Percentiles rank a stretch among this genome's conserved stretches.
phyloP scores from a whole-genome alignment of 768 basidiomycete genomes.

The Saitozyma sp. region DNA sequence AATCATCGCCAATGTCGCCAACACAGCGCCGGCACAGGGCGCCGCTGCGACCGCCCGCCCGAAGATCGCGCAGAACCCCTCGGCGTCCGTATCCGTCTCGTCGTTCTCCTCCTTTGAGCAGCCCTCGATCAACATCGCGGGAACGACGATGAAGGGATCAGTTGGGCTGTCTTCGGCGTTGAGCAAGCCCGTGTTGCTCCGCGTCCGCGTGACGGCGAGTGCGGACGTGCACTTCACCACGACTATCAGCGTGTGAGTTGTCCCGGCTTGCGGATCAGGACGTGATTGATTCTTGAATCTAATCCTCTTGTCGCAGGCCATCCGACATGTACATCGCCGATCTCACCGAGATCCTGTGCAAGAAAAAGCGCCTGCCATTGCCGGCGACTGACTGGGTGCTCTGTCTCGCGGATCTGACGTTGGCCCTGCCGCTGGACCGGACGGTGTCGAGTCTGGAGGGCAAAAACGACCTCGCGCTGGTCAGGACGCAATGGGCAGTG shows the following conservation, averaged over 20 bases:
- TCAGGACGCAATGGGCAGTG: slow-evolving; percentile 73
- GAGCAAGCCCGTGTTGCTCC: slow-evolving; percentile 68
- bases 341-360: slow-evolving; percentile 67
- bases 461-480: slow-evolving; percentile 75
- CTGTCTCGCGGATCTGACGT: slow-evolving; percentile 50
- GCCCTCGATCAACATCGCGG: slow-evolving; percentile 54
- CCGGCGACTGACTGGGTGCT: slow-evolving; percentile 57
- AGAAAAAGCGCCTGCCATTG: slow-evolving; percentile 47
- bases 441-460: slow-evolving; percentile 95
- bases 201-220: slow-evolving; percentile 75
- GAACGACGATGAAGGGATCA: slow-evolving; percentile 52
- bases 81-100: slow-evolving; percentile 48
- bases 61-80: slow-evolving; percentile 4
- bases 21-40: slow-evolving; percentile 8
- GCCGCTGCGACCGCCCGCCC: slow-evolving; percentile 7
- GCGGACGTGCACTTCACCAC: slow-evolving; percentile 82
- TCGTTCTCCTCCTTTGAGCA: slow-evolving; percentile 50
- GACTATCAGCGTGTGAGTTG: slow-evolving; percentile 81
- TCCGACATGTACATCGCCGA: slow-evolving; percentile 97
- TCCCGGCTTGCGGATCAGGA: background rate
- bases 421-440: slow-evolving; percentile 83
- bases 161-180: slow-evolving; percentile 50
- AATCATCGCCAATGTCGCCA: slow-evolving; percentile 61
- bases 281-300: background rate
- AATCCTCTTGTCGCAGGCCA: slow-evolving; percentile 44